These are phyloP conservation scores for Carex pumila DNA, from an alignment of 176 grass and related monocot species.

Conservation along the genomic window DNA sequence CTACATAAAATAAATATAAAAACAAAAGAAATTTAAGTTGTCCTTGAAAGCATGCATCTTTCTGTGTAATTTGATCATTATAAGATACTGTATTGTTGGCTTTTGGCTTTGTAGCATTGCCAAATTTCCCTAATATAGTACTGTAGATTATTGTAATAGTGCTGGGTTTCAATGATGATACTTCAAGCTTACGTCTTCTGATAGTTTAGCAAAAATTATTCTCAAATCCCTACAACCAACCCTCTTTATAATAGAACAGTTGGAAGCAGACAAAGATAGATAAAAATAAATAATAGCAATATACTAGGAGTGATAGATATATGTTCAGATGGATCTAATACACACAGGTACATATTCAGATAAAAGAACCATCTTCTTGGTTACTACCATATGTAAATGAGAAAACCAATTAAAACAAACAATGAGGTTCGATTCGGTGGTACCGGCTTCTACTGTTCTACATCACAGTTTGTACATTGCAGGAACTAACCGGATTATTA, in stretches of 20 bases:
- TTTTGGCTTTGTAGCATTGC: not conserved
- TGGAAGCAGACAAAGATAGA: not conserved
- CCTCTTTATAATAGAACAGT: not conserved
- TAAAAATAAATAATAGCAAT: not conserved
- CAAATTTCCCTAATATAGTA: not conserved
- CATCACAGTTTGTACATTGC: not conserved
- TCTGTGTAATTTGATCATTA: not conserved
- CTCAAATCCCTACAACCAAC: not conserved
- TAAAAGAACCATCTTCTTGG: not conserved
- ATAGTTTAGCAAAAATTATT: not conserved
- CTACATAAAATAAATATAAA: slow-evolving; percentile 35
- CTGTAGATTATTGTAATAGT: not conserved
- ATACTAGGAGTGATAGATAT: not conserved
- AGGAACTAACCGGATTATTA: not conserved
- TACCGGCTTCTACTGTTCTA: not conserved
- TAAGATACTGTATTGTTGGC: not conserved
- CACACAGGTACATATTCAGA: not conserved
- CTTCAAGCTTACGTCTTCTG: not conserved
- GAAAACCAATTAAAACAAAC: not conserved
- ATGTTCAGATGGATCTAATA: not conserved
- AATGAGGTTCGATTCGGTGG: not conserved
- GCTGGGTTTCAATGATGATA: not conserved
- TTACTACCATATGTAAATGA: not conserved
- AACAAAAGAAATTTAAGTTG: not conserved
- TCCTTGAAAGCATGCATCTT: not conserved